Base-by-base conservation (phyloP, 169 alveolate species). In the Plasmodium relictum region DNA sequence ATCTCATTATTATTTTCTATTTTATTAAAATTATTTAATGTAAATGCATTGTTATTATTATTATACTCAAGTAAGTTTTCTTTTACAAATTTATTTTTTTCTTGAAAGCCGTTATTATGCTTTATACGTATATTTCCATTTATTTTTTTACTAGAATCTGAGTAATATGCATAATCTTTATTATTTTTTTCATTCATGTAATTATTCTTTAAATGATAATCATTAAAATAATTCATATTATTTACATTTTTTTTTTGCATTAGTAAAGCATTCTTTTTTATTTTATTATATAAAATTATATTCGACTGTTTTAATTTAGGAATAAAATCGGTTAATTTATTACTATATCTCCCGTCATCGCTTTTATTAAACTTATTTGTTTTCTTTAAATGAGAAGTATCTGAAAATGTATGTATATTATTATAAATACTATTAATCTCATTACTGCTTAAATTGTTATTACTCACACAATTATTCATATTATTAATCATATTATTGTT, bases 111-210 rank as follows among this genome's bases (percentile, higher is more conserved):
- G 8, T 22, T 50, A 14, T 26, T 50, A 45, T 50, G 4, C 20
- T 70, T 70, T 48, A 26, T 12, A 48, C 31, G 14, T 54, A 18
- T 37, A 10, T 7, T 54, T 14, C 52, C 54, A 18, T 72, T 52
- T 14, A 39, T 37, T 41, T 65, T 76, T 12, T 58, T 76, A 42
- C 24, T 76, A 14, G 69, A 52, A 48, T 68, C 74, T 39, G 89
- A 76, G 20, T 54, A 39, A 68, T 48, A 62, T 8, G 68, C 56
- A 63, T 22, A 14, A 39, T 62, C 65, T 56, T 3, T 58, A 39
- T 12, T 41, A 31, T 26, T 50, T 45, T 5, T 41, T 50, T 16
- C 39, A 20, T 24, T 63, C 26, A 45, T n/a, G 12, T 50, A 44
- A 18, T 41, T 76, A 52, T 69, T 44, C 42, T 44, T 22, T 22